phyloP scores from a whole-genome alignment of 2,329 filamentous ascomycete genomes.

The Penicillium brevicompactum region DNA sequence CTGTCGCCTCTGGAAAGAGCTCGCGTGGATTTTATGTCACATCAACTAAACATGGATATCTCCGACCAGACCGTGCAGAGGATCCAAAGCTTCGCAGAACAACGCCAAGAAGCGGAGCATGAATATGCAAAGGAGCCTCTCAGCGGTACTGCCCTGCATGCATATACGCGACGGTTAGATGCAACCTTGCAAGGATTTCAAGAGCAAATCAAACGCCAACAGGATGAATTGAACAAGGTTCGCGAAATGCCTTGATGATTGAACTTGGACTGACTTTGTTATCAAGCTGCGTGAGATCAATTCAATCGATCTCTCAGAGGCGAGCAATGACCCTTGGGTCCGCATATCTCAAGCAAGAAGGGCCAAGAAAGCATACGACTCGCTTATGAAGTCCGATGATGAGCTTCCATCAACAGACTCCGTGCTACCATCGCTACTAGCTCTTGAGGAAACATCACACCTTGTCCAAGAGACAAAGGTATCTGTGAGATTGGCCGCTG shows the following conservation, averaged over 20 bases:
- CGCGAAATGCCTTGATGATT: background rate
- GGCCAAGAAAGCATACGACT: constrained; percentile 67
- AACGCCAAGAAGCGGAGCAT: constrained; percentile 37
- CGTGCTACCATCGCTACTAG: constrained; percentile 70
- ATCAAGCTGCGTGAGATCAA: constrained; percentile 37
- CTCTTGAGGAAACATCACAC: constrained; percentile 66
- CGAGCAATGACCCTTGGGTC: constrained; percentile 29
- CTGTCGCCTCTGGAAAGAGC: background rate
- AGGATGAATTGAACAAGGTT: constrained; percentile 51
- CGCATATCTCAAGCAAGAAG: constrained; percentile 51
- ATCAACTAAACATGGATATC: constrained; percentile 29
- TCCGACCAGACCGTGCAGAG: constrained; percentile 36
- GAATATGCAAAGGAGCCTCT: constrained; percentile 32
- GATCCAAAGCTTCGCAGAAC: constrained; percentile 37
- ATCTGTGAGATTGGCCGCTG: constrained; percentile 53
- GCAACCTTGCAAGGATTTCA: constrained; percentile 70
- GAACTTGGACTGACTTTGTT: constrained; percentile 15
- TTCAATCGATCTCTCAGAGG: constrained; percentile 33
- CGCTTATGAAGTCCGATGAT: constrained; percentile 62
- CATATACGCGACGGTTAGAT: constrained; percentile 54
- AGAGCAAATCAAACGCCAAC: constrained; percentile 50
- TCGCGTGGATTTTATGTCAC: background rate
- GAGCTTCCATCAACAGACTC: constrained; percentile 69
- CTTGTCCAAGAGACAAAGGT: constrained; percentile 66
- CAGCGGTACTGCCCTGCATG: constrained; percentile 31